phyloP scores from a whole-genome alignment of 257 asterid species.

The Cruciata laevipes region DNA sequence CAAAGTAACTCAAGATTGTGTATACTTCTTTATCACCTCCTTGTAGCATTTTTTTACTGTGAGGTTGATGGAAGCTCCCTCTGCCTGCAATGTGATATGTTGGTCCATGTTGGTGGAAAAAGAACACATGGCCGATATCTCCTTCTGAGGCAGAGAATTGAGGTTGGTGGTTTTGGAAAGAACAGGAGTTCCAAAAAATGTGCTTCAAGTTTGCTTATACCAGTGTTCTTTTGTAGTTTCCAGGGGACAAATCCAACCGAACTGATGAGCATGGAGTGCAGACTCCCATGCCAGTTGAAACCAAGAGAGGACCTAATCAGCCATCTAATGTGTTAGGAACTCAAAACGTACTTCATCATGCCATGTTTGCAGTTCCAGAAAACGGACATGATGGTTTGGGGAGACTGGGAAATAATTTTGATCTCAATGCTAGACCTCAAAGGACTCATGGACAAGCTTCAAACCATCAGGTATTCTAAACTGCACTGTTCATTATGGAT shows the following conservation, averaged over 20 bases:
- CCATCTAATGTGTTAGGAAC: slow-evolving; percentile 24
- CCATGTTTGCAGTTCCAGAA: slow-evolving; percentile 28
- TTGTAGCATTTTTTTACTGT: slow-evolving; percentile 92
- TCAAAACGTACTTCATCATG: slow-evolving; percentile 29
- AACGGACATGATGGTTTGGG: slow-evolving; percentile 28
- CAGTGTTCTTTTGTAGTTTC: slow-evolving; percentile 53
- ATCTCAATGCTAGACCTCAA: slow-evolving; percentile 80
- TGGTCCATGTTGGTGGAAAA: slow-evolving; percentile 93
- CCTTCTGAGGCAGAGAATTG: slow-evolving; percentile 79
- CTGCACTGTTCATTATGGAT: background rate
- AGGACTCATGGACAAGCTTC: slow-evolving; percentile 48
- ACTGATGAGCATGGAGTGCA: slow-evolving; percentile 46
- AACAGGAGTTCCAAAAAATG: background rate
- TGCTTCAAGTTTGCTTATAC: slow-evolving; percentile 13
- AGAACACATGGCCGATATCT: slow-evolving; percentile 94
- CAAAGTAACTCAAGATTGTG: slow-evolving; percentile 1
- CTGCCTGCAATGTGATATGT: slow-evolving; percentile 89
- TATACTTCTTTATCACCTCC: slow-evolving; percentile 18
- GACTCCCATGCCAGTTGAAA: slow-evolving; percentile 28
- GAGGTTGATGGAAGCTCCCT: slow-evolving; percentile 94
- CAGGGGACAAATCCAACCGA: slow-evolving; percentile 57
- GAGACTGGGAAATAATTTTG: slow-evolving; percentile 49
- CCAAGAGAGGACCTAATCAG: slow-evolving; percentile 32
- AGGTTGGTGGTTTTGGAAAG: slow-evolving; percentile 54
- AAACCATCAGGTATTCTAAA: slow-evolving; percentile 46